phyloP scores from a whole-genome alignment of 2,329 filamentous ascomycete genomes.

The Fusarium nygamai region DNA sequence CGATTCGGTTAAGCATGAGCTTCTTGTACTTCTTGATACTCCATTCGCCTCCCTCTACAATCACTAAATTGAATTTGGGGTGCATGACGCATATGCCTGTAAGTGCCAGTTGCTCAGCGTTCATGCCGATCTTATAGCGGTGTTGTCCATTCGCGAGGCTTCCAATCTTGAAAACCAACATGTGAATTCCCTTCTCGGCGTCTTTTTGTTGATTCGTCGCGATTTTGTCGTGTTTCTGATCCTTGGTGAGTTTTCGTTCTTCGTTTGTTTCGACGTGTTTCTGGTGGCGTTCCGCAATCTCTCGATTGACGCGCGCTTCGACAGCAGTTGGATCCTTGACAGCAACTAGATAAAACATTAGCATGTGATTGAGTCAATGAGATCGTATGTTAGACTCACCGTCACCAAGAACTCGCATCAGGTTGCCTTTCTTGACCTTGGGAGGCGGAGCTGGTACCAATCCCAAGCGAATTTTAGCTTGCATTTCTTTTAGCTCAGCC shows the following conservation, averaged over 20 bases:
- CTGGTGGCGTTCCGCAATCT: conserved; percentile 87
- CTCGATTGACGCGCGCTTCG: conserved; percentile 90
- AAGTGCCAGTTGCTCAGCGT: conserved; percentile 87
- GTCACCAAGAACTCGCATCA: conserved; percentile 96
- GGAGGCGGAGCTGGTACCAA: conserved; percentile 89
- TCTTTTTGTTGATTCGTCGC: conserved; percentile 86
- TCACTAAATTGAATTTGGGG: conserved; percentile 85
- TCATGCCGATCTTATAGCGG: conserved; percentile 90
- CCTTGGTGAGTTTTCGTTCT: conserved; percentile 86
- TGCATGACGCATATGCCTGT: conserved; percentile 94
- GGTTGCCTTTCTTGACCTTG: conserved; percentile 96
- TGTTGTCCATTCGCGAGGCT: conserved; percentile 93
- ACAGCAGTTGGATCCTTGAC: conserved; percentile 98
- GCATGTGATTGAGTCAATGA: neutral
- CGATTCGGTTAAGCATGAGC: conserved; percentile 90
- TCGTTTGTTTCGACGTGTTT: conserved; percentile 84
- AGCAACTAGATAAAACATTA: conserved; percentile 52
- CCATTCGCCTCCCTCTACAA: conserved; percentile 90
- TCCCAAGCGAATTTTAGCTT: conserved; percentile 93
- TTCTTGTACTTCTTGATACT: conserved; percentile 89
- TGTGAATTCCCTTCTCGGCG: conserved; percentile 83
- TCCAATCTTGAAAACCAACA: conserved; percentile 89
- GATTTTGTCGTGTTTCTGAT: conserved; percentile 86
- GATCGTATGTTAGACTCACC: conserved; percentile 54
- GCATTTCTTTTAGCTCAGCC: conserved; percentile 93